These are phyloP conservation scores for Capronia epimyces DNA, from an alignment of 2,329 filamentous ascomycete genomes.

Conservation along the genomic window DNA sequence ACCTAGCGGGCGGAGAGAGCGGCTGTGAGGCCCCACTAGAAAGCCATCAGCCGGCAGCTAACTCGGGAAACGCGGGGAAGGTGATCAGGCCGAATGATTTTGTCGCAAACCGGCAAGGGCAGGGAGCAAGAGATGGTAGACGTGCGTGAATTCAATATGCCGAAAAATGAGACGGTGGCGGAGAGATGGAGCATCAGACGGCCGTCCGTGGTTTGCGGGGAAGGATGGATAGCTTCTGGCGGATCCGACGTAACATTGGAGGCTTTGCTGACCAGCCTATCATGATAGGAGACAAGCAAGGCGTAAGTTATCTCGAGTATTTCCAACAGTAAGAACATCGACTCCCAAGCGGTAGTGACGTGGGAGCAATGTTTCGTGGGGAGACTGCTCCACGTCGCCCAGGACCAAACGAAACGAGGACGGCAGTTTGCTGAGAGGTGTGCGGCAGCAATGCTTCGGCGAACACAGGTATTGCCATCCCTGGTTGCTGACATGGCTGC, in stretches of 20 bases:
- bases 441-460: not conserved
- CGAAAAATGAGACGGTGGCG: conserved; percentile 2
- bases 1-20: conserved; percentile 6
- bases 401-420: not conserved
- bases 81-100: conserved; percentile 5
- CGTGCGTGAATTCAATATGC: not conserved
- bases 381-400: not conserved
- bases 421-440: not conserved
- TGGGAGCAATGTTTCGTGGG: not conserved
- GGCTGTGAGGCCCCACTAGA: conserved; percentile 8
- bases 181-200: conserved; percentile 1
- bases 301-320: not conserved
- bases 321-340: conserved; percentile 1
- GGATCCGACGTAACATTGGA: conserved; percentile 5
- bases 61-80: conserved; percentile 22
- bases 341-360: not conserved
- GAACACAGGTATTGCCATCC: not conserved
- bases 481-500: not conserved
- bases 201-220: not conserved
- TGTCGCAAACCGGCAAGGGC: not conserved
- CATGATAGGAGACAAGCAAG: not conserved
- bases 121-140: not conserved
- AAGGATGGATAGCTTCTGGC: not conserved
- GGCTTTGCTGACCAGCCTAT: conserved; percentile 1
- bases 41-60: not conserved